phyloP scores from a whole-genome alignment of 2,329 filamentous ascomycete genomes.

The Neocatenulostroma microsporum region DNA sequence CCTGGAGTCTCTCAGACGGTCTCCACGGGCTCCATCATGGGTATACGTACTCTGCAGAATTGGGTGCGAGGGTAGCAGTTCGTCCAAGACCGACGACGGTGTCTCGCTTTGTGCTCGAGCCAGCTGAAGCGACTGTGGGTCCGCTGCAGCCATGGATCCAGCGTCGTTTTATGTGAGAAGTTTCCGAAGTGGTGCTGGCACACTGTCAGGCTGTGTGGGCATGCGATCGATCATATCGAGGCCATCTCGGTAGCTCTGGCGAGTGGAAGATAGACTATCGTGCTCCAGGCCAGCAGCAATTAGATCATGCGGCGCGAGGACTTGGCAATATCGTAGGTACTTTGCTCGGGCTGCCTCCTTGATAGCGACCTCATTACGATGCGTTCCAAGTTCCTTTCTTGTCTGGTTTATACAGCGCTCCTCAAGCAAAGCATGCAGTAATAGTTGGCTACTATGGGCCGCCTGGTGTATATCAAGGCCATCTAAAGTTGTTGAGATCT shows the following conservation, averaged over 20 bases:
- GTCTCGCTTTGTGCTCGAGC: not conserved
- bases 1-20: too few relatives aligned
- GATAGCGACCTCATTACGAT: conserved; percentile 34
- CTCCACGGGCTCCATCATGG: conserved; percentile 1
- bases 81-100: conserved; percentile 10
- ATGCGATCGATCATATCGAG: too few relatives aligned
- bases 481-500: too few relatives aligned
- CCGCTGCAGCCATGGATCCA: too few relatives aligned
- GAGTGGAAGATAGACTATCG: conserved; percentile 27
- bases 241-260: conserved; percentile 32
- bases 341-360: conserved; percentile 29
- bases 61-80: conserved; percentile 12
- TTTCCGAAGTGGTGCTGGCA: conserved; percentile 12
- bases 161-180: conserved; percentile 15
- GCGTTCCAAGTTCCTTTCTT: conserved; percentile 18
- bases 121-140: too few relatives aligned
- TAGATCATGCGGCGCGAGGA: conserved; percentile 31
- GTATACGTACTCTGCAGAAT: conserved; percentile 17
- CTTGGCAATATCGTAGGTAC: conserved; percentile 32
- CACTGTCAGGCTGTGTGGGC: too few relatives aligned
- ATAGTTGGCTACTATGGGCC: conserved; percentile 30
- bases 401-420: conserved; percentile 34
- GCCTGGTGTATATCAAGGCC: too few relatives aligned
- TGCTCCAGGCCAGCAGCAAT: conserved; percentile 32
- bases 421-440: conserved; percentile 41